These are phyloP conservation scores for Suillus brevipes DNA, from an alignment of 768 basidiomycete genomes.

Conservation along the genomic window DNA sequence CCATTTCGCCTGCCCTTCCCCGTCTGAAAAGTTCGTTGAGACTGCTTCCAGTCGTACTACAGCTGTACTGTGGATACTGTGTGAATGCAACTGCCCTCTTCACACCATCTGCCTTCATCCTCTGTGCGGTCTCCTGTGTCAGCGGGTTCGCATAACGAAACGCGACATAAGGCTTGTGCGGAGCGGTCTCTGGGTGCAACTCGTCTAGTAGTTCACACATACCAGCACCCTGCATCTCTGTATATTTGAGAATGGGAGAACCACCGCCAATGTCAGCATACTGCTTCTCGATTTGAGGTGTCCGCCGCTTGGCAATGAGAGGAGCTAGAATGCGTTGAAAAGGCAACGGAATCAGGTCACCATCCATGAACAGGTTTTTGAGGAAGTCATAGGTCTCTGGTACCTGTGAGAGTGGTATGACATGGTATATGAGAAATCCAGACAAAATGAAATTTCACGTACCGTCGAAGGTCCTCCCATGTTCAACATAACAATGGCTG, in stretches of 20 bases:
- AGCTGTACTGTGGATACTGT: slow-evolving; percentile 98
- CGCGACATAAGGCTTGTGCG: slow-evolving; percentile 94
- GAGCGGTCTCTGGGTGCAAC: slow-evolving; percentile 88
- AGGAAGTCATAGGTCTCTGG: slow-evolving; percentile 92
- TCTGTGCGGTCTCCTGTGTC: slow-evolving; percentile 76
- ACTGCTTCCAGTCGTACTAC: slow-evolving; percentile 97
- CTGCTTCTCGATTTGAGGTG: slow-evolving; percentile 92
- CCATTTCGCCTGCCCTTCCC: slow-evolving; percentile 60
- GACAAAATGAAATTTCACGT: slow-evolving; percentile 27
- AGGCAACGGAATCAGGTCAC: slow-evolving; percentile 93
- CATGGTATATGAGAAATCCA: slow-evolving; percentile 7
- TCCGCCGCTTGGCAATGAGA: slow-evolving; percentile 82
- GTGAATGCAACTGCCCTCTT: slow-evolving; percentile 93
- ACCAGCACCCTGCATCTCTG: slow-evolving; percentile 81
- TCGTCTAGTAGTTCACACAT: slow-evolving; percentile 94
- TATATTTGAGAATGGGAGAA: slow-evolving; percentile 92
- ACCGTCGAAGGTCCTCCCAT: slow-evolving; percentile 98
- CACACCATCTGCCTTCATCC: slow-evolving; percentile 90
- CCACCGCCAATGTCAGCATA: slow-evolving; percentile 95
- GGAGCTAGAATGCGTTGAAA: slow-evolving; percentile 89
- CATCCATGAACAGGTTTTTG: slow-evolving; percentile 86
- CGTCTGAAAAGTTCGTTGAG: slow-evolving; percentile 86
- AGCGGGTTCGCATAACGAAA: slow-evolving; percentile 93
- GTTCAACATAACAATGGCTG: slow-evolving; percentile 95
- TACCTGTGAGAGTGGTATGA: slow-evolving; percentile 49